These are phyloP conservation scores for Taxillus chinensis DNA, from an alignment of 164 flowering plant genomes.

Conservation along the genomic window DNA sequence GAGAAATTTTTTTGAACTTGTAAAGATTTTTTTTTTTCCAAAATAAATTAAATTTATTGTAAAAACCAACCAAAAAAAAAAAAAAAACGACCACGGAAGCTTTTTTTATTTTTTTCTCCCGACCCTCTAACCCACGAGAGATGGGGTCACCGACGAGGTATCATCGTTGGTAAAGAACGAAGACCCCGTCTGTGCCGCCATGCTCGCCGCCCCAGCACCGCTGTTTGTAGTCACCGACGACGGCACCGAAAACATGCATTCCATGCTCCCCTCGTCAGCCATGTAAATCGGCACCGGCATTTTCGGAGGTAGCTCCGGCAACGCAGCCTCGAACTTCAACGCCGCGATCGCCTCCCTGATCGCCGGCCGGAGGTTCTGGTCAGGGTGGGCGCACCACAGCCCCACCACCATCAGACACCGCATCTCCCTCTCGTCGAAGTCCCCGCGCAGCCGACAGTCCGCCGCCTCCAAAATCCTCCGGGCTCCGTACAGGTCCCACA, in stretches of 20 bases:
- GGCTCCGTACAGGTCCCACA: conserved; percentile 17
- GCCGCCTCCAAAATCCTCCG: conserved; percentile 8
- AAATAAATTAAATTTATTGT: no score
- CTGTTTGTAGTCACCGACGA: not conserved
- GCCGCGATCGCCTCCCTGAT: not conserved
- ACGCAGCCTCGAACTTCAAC: not conserved
- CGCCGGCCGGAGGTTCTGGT: not conserved
- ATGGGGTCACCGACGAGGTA: not conserved
- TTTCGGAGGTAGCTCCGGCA: not conserved
- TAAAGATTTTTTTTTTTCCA: no score
- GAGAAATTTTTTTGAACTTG: no score
- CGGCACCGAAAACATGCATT: not conserved
- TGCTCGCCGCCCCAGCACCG: not conserved
- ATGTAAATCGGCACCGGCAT: not conserved
- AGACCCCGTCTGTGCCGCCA: not conserved
- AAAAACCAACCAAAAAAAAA: no score
- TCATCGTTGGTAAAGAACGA: not conserved
- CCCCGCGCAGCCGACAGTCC: conserved; percentile 5
- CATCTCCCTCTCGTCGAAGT: not conserved
- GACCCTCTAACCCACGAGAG: no score
- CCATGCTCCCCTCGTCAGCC: not conserved
- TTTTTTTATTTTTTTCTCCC: no score
- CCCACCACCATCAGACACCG: not conserved
- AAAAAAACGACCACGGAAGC: no score
- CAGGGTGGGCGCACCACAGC: conserved; percentile 3